Conservation (phyloP, 257 asterid genomes). For the Solanum chmielewskii region DNA sequence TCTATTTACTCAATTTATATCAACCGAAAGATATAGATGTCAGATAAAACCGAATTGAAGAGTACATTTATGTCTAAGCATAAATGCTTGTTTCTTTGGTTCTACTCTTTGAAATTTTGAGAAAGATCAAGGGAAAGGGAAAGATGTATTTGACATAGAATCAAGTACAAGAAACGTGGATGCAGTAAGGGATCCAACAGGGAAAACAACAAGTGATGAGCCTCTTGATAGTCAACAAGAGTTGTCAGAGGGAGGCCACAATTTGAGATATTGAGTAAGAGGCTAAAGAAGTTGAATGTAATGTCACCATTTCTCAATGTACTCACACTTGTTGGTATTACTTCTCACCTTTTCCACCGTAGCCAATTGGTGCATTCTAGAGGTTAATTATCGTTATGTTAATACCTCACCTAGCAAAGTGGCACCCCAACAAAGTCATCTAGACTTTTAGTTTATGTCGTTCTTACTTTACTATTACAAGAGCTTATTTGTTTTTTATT, state of each 20-base stretch:
- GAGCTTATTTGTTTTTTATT: no score
- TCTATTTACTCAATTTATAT: accelerated
- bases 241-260: neutral
- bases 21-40: accelerated
- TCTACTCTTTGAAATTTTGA: neutral
- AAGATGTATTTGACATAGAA: conserved; percentile 3
- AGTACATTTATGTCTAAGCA: no score
- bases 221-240: neutral
- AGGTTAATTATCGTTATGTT: neutral
- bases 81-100: neutral
- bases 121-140: conserved; percentile 47
- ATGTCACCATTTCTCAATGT: conserved; percentile 54
- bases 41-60: no score
- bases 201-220: neutral
- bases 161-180: neutral
- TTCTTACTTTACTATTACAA: no score
- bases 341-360: conserved; percentile 46
- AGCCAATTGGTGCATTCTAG: conserved; percentile 10
- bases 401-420: no score
- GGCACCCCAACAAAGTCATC: neutral
- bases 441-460: no score
- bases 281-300: conserved; percentile 32
- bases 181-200: neutral
- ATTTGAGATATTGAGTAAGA: conserved; percentile 12
- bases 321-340: conserved; percentile 30